These are phyloP conservation scores for Cryptococcus neoformans DNA, from an alignment of 1,284 basidiomycete species.

Conservation along the genomic window DNA sequence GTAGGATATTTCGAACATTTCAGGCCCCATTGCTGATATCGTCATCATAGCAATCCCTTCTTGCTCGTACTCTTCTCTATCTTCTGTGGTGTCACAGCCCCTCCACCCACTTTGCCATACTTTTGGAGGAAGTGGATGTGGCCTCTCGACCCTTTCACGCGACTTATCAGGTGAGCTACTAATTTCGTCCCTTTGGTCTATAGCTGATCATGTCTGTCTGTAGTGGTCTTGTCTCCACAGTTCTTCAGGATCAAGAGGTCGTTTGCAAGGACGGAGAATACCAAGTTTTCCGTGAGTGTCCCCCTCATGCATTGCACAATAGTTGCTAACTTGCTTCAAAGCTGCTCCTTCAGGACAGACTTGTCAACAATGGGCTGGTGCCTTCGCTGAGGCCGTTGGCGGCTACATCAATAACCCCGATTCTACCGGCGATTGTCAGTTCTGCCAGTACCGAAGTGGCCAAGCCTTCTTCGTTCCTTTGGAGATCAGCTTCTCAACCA, in stretches of 20 bases:
- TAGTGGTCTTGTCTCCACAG: slow-evolving; percentile 67
- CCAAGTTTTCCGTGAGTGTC: slow-evolving; percentile 55
- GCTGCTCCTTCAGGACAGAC: slow-evolving; percentile 70
- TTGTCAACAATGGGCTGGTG: slow-evolving; percentile 65
- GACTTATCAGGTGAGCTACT: slow-evolving; percentile 57
- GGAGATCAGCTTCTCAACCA: slow-evolving; percentile 62
- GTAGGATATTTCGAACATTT: too few relatives aligned
- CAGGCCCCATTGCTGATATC: not conserved
- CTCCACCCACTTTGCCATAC: slow-evolving; percentile 55
- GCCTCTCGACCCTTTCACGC: slow-evolving; percentile 58
- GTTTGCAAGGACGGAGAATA: slow-evolving; percentile 67
- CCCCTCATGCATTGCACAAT: not conserved
- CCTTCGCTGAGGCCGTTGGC: slow-evolving; percentile 61
- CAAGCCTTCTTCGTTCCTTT: slow-evolving; percentile 47
- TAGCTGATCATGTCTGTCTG: slow-evolving; percentile 16
- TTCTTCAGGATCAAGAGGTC: slow-evolving; percentile 70
- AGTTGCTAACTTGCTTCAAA: slow-evolving; percentile 45
- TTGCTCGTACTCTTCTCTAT: slow-evolving; percentile 63
- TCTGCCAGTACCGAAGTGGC: slow-evolving; percentile 42
- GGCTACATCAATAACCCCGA: slow-evolving; percentile 75
- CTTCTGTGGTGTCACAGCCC: slow-evolving; percentile 80
- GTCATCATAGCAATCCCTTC: slow-evolving; percentile 54
- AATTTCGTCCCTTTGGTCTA: not conserved
- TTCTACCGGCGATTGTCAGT: slow-evolving; percentile 45
- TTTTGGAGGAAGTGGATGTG: slow-evolving; percentile 68